Evolutionary conservation across 176 grass and related monocot genomes (phyloP).

Genomic region (Neostapfia colusana): DNA sequence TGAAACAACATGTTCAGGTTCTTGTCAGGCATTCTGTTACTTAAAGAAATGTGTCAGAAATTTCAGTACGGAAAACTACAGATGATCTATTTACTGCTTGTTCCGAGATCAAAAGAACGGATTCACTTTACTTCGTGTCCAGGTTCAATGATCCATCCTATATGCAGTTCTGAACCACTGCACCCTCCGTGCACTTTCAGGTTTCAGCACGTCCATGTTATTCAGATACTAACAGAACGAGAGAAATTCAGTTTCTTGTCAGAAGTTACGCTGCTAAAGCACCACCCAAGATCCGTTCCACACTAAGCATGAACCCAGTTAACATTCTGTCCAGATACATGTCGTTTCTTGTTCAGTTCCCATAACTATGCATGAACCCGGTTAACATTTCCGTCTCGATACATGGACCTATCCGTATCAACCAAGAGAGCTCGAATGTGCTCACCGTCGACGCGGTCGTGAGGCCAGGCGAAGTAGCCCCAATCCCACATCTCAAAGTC

Average conservation of each 20-base stretch:
- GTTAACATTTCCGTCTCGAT: constrained; percentile 24
- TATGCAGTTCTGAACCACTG: neutral
- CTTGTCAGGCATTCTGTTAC: neutral
- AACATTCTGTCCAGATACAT: constrained; percentile 27
- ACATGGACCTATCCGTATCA: constrained; percentile 3
- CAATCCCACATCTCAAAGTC: constrained; percentile 73
- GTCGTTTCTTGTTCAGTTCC: neutral
- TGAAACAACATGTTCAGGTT: neutral
- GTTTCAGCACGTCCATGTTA: constrained; percentile 1
- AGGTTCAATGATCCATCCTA: constrained; percentile 6
- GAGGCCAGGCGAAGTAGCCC: constrained; percentile 66
- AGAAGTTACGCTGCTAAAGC: neutral
- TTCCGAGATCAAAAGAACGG: constrained; percentile 4
- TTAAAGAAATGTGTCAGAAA: neutral
- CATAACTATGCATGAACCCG: neutral
- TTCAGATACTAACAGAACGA: constrained; percentile 13
- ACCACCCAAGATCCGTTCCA: neutral
- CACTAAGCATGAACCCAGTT: constrained; percentile 11
- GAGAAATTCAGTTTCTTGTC: neutral
- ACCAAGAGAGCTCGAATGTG: neutral
- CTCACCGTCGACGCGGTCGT: constrained; percentile 63
- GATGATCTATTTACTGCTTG: neutral
- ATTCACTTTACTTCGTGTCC: neutral
- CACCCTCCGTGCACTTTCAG: neutral
- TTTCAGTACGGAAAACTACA: neutral